These are phyloP conservation scores for Eucalyptus marginata DNA, from an alignment of 345 rosid species.

Conservation along the genomic window DNA sequence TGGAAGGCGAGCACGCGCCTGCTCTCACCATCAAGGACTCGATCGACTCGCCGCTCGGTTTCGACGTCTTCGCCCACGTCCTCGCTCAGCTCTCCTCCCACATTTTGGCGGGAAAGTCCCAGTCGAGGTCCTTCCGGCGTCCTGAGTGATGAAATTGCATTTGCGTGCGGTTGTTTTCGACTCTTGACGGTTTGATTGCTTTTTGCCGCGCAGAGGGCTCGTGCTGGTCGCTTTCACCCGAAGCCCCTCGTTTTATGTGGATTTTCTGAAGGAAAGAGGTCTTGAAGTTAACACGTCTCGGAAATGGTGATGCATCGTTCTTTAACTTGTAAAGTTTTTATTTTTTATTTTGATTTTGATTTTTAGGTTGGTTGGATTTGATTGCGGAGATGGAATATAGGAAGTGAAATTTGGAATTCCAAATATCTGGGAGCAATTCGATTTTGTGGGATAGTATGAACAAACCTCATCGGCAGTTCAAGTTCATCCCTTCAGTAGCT, in stretches of 20 bases:
- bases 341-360: neutral
- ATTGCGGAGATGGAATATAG: neutral
- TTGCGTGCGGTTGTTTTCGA: neutral
- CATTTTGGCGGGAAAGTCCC: slow-evolving; percentile 65
- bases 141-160: neutral
- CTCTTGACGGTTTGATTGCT: neutral
- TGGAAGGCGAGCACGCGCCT: slow-evolving; percentile 77
- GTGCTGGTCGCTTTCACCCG: slow-evolving; percentile 54
- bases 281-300: slow-evolving; percentile 26
- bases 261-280: slow-evolving; percentile 43
- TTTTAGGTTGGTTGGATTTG: neutral
- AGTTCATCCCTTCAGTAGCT: neutral
- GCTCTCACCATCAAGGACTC: slow-evolving; percentile 72
- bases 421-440: neutral
- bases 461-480: neutral
- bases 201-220: slow-evolving; percentile 34
- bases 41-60: slow-evolving; percentile 51
- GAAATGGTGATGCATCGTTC: slow-evolving; percentile 28
- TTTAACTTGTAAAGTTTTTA: neutral
- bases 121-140: slow-evolving; percentile 35
- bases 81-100: slow-evolving; percentile 46
- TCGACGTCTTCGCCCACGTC: slow-evolving; percentile 47
- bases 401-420: neutral
- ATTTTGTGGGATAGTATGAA: neutral
- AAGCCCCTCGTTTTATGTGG: slow-evolving; percentile 57